Conservation (phyloP, 768 basidiomycete species). For the Panellus pusillus region DNA sequence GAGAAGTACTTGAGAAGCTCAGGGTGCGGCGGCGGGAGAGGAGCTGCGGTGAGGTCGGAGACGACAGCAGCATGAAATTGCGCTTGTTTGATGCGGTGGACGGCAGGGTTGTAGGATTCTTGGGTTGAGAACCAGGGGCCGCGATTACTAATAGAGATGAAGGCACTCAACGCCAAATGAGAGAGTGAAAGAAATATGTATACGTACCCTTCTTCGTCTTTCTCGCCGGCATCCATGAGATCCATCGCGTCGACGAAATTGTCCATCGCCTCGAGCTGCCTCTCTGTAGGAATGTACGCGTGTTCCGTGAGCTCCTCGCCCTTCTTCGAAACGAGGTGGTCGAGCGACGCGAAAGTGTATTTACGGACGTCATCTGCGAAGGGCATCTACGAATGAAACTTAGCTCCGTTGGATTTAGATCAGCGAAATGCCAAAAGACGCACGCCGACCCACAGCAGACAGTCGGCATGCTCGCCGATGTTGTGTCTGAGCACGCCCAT, state of each 20-base stretch:
- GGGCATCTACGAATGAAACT: conserved; percentile 64
- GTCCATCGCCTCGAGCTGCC: conserved; percentile 82
- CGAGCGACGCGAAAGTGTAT: conserved; percentile 83
- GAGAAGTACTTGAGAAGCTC: conserved; percentile 84
- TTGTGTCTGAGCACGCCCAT: conserved; percentile 77
- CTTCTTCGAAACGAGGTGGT: conserved; percentile 68
- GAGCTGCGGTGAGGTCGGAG: conserved; percentile 69
- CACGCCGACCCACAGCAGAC: conserved; percentile 83
- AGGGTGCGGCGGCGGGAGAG: conserved; percentile 83
- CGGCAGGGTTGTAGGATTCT: conserved; percentile 82
- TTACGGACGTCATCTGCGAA: conserved; percentile 93
- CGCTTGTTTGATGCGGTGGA: conserved; percentile 92
- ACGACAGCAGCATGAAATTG: conserved; percentile 88
- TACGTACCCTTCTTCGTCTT: conserved; percentile 71
- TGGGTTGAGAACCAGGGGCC: conserved; percentile 77
- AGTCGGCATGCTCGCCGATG: conserved; percentile 68
- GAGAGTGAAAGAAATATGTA: neutral
- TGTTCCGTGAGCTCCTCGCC: conserved; percentile 76
- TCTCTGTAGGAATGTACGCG: conserved; percentile 77
- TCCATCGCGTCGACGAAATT: conserved; percentile 88
- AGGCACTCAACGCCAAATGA: neutral
- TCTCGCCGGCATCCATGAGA: conserved; percentile 72
- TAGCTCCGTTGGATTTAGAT: neutral
- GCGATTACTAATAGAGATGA: conserved; percentile 45
- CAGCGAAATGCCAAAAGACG: conserved; percentile 13